phyloP scores from a whole-genome alignment of 768 basidiomycete genomes.

The Tylopilus vinaceipallidus region DNA sequence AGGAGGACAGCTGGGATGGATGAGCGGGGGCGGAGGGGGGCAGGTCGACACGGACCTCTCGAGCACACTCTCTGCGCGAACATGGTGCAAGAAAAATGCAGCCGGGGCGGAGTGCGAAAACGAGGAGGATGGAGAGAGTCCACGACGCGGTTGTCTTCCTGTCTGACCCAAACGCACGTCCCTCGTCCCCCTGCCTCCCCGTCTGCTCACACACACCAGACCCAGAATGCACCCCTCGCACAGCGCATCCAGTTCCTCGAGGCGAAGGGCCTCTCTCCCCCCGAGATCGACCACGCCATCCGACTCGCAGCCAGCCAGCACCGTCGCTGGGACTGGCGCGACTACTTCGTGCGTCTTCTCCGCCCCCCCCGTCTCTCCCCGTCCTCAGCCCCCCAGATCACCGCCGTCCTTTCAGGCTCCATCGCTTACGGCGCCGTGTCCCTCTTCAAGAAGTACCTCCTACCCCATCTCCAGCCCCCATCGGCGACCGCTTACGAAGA shows the following conservation, averaged over 20 bases:
- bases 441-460: slow-evolving; percentile 86
- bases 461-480: slow-evolving; percentile 90
- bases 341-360: slow-evolving; percentile 81
- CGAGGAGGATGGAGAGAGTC: slow-evolving; percentile 56
- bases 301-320: slow-evolving; percentile 51
- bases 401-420: slow-evolving; percentile 86
- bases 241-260: slow-evolving; percentile 94
- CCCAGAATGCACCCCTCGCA: slow-evolving; percentile 72
- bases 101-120: slow-evolving; percentile 30
- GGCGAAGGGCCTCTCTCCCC: slow-evolving; percentile 80
- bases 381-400: slow-evolving; percentile 60
- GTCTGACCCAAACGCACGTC: slow-evolving; percentile 72
- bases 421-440: slow-evolving; percentile 77
- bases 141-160: slow-evolving; percentile 84
- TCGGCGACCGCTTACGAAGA: slow-evolving; percentile 84
- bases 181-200: neutral
- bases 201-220: slow-evolving; percentile 40
- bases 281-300: slow-evolving; percentile 86
- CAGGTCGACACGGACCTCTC: slow-evolving; percentile 1
- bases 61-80: slow-evolving; percentile 25
- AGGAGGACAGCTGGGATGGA: neutral
- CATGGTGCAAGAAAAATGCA: slow-evolving; percentile 21
- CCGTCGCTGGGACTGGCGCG: slow-evolving; percentile 87
- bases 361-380: neutral
- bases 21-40: no score